Base-by-base conservation (phyloP, 2,329 filamentous ascomycete species). In the Fusarium transvaalense region DNA sequence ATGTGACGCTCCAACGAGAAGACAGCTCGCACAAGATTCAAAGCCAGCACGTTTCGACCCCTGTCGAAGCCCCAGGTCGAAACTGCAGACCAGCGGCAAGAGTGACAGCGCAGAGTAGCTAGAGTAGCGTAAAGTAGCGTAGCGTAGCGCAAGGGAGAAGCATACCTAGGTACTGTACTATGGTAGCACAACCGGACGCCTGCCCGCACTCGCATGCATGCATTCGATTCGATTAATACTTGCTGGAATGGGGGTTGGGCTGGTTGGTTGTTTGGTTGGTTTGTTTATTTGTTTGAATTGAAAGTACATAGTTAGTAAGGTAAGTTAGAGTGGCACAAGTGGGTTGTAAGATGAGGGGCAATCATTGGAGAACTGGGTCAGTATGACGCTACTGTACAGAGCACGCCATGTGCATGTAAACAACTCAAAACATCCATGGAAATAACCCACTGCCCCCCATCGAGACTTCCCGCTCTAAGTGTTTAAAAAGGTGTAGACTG, bases 61-160 rank as follows among this genome's bases (percentile, higher is more conserved):
- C 52, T 70, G 66, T 51, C 34, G 37, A 69, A 62, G 57, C 56
- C 41, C 48, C 54, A 29, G 54, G 66, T 58, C 56, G 47, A 54
- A 46, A 31, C 60, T 69, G 57, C 62, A 64, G 42, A 66, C 48
- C 48, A 62, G 66, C 62, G 66, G 58, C 52, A 69, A 69, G 61
- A 63, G 64, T 43, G 60, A 37, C 43, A 59, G 61, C 23, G 38
- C 64, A 65, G 59, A 15, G 29, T 17, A 34, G 29, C 27, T 34
- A 47, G 27, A 21, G 29, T 32, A 23, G 38, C 19, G 19, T 17
- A 48, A 14, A 23, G 46, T 34, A 25, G 21, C 15, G 19, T 50
- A 15, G 47, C 21, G 47, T 13, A 50, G 23, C 21, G 32, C 34
- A 62, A 46, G 47, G 38, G 32, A 38, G 21, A 29, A 27, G 34